phyloP scores from a whole-genome alignment of 1,284 basidiomycete genomes.

The Cryptococcus sp. region DNA sequence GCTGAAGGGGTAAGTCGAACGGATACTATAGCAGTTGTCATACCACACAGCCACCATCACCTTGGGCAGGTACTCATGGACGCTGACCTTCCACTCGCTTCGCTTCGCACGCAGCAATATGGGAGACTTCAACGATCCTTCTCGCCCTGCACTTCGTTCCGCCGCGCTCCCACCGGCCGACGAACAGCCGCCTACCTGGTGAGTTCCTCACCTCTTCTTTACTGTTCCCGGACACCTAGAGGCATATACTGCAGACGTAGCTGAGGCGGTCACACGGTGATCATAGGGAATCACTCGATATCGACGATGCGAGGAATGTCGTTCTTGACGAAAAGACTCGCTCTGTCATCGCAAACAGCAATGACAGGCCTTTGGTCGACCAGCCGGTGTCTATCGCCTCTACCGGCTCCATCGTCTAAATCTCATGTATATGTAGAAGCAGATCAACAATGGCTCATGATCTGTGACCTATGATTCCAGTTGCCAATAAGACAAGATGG shows the following conservation, averaged over 20 bases:
- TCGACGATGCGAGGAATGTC: slow-evolving; percentile 10
- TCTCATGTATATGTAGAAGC: no score
- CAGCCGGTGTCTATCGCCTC: slow-evolving; percentile 8
- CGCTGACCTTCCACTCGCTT: neutral
- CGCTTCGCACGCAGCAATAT: neutral
- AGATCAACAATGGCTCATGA: neutral
- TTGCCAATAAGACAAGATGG: no score
- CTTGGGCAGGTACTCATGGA: neutral
- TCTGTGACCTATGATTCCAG: neutral
- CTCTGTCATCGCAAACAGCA: neutral
- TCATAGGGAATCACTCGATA: slow-evolving; percentile 11
- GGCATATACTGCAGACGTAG: no score
- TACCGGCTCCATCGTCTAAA: slow-evolving; percentile 5
- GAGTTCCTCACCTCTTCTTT: slow-evolving; percentile 4
- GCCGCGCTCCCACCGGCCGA: slow-evolving; percentile 24
- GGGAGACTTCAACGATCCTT: slow-evolving; percentile 16
- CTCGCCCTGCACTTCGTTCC: slow-evolving; percentile 9
- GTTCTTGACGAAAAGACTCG: slow-evolving; percentile 6
- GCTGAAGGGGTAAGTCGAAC: slow-evolving; percentile 19
- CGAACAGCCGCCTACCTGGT: slow-evolving; percentile 34
- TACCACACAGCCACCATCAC: neutral
- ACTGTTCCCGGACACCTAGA: no score
- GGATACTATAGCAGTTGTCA: neutral
- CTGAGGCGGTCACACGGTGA: neutral
- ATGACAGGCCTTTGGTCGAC: slow-evolving; percentile 3